Percentiles rank a stretch among this genome's conserved stretches.
Evolutionary conservation across 1,284 basidiomycete species (phyloP).

Genomic region (Ustilago hordei): DNA sequence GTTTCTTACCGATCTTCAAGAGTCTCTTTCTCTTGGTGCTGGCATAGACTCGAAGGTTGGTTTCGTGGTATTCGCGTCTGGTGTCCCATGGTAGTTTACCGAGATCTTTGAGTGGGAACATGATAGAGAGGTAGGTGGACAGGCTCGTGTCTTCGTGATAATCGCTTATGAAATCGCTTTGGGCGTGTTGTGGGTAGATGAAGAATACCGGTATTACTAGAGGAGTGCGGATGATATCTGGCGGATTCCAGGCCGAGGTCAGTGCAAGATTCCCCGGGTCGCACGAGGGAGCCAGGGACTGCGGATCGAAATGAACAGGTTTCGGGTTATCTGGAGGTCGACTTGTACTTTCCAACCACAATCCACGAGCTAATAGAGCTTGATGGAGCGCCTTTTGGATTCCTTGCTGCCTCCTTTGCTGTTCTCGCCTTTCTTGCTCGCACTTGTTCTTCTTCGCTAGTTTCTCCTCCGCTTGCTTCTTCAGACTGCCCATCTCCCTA

Average conservation of each 20-base stretch:
- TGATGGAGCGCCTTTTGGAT: conserved; percentile 72
- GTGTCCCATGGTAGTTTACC: conserved; percentile 81
- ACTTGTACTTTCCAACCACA: conserved; percentile 59
- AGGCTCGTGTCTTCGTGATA: conserved; percentile 90
- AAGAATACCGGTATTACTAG: conserved; percentile 89
- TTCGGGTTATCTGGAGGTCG: conserved; percentile 74
- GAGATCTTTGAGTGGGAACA: conserved; percentile 79
- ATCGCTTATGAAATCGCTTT: conserved; percentile 85
- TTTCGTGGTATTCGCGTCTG: conserved; percentile 78
- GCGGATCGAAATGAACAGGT: conserved; percentile 73
- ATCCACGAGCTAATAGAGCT: conserved; percentile 75
- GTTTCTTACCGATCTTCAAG: conserved; percentile 88
- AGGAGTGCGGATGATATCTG: conserved; percentile 72
- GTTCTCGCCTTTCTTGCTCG: conserved; percentile 68
- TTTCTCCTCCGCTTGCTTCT: conserved; percentile 44
- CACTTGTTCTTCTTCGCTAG: conserved; percentile 72
- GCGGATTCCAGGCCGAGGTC: conserved; percentile 50
- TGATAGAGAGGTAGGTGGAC: conserved; percentile 79
- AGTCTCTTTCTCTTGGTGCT: conserved; percentile 81
- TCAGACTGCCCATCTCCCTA: conserved; percentile 47
- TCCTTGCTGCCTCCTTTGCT: conserved; percentile 73
- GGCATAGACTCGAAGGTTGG: conserved; percentile 82
- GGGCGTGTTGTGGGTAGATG: conserved; percentile 89
- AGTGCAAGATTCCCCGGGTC: conserved; percentile 49
- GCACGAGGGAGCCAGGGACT: conserved; percentile 60